Evolutionary conservation across 2,329 filamentous ascomycete genomes (phyloP).

Genomic region (Fusarium haematococcum): DNA sequence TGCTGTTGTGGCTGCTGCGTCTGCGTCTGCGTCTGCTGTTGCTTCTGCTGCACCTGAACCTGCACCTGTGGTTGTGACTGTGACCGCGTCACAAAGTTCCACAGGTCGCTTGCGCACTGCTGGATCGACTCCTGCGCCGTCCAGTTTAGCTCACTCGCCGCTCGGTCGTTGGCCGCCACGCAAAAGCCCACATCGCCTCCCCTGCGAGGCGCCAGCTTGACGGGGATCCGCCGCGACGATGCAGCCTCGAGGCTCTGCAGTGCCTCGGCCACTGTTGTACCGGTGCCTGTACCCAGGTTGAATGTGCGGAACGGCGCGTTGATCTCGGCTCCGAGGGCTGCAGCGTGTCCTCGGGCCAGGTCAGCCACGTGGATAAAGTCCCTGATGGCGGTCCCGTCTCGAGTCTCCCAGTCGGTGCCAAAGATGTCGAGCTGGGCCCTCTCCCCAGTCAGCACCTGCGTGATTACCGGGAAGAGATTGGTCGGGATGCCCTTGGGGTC

Average conservation of each 20-base stretch:
- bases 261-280: constrained; percentile 59
- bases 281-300: constrained; percentile 60
- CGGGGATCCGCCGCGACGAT: constrained; percentile 50
- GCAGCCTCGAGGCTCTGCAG: constrained; percentile 54
- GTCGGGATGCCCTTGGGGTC: constrained; percentile 71
- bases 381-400: constrained; percentile 73
- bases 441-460: constrained; percentile 69
- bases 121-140: constrained; percentile 23
- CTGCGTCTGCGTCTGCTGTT: neutral
- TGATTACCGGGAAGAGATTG: constrained; percentile 74
- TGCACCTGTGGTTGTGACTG: neutral
- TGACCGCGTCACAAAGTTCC: constrained; percentile 25
- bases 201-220: constrained; percentile 50
- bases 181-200: constrained; percentile 58
- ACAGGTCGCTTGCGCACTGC: constrained; percentile 27
- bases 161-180: constrained; percentile 55
- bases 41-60: neutral
- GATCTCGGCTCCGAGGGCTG: constrained; percentile 60
- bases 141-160: constrained; percentile 57
- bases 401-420: constrained; percentile 73
- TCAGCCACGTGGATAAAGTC: constrained; percentile 78
- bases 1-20: neutral
- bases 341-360: constrained; percentile 72
- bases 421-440: constrained; percentile 69
- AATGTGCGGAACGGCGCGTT: constrained; percentile 54